Conservation (phyloP, 331 rosid genomes). For the Rhamnella rubrinervis region DNA sequence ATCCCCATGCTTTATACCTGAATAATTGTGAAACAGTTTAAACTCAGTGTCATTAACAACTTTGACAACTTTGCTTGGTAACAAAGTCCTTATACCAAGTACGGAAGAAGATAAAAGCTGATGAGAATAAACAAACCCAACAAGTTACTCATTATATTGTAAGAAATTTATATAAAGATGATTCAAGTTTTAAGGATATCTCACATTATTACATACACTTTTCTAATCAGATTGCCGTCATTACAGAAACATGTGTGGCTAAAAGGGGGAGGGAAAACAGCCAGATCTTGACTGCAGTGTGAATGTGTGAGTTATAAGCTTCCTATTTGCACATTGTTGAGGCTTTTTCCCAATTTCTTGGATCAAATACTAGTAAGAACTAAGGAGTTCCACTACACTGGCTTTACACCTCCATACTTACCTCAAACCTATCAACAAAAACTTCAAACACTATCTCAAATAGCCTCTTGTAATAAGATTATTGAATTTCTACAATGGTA, state of each 20-base stretch:
- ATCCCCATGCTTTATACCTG: conserved; percentile 99
- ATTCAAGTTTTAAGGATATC: too few relatives aligned
- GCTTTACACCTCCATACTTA: background rate
- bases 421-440: background rate
- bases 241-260: background rate
- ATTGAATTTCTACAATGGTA: too few relatives aligned
- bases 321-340: background rate
- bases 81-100: conserved; percentile 2
- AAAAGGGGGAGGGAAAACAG: background rate
- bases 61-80: background rate
- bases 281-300: background rate
- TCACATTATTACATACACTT: too few relatives aligned
- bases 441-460: too few relatives aligned
- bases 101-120: background rate
- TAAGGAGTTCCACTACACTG: background rate
- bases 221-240: too few relatives aligned
- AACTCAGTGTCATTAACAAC: conserved; percentile 25
- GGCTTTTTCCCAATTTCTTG: background rate
- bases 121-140: too few relatives aligned
- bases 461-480: too few relatives aligned
- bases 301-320: background rate
- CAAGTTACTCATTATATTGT: too few relatives aligned
- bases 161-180: too few relatives aligned
- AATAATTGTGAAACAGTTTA: conserved; percentile 30
- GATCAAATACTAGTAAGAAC: background rate